A percentile compares a stretch with the other conserved stretches of the same genome.
Conservation (phyloP, 2,329 filamentous ascomycete genomes). For the Fusarium algeriense region DNA sequence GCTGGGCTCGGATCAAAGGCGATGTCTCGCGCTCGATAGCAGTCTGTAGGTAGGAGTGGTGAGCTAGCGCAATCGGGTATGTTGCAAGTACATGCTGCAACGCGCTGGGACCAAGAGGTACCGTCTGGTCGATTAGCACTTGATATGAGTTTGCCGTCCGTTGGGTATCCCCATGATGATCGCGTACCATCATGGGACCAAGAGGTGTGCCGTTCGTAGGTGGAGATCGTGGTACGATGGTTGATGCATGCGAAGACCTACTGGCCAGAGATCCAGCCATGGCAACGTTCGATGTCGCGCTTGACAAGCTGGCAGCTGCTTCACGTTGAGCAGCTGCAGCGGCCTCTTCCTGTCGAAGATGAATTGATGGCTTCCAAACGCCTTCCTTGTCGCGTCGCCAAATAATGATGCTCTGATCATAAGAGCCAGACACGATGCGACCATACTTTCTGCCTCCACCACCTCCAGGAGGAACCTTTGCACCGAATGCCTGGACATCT, state of each 20-base stretch:
- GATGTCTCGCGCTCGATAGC: conserved; percentile 66
- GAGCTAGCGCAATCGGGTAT: conserved; percentile 63
- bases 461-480: conserved; percentile 89
- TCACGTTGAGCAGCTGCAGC: conserved; percentile 62
- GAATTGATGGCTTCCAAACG: conserved; percentile 83
- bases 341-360: conserved; percentile 80
- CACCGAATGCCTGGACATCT: conserved; percentile 83
- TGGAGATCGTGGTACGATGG: conserved; percentile 16
- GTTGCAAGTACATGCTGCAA: conserved; percentile 60
- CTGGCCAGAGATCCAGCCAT: conserved; percentile 18
- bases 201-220: conserved; percentile 22
- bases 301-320: conserved; percentile 30
- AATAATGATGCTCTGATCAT: conserved; percentile 95
- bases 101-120: conserved; percentile 63
- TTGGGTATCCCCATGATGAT: conserved; percentile 43
- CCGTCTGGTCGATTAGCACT: conserved; percentile 65
- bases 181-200: conserved; percentile 38
- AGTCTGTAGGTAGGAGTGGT: conserved; percentile 62
- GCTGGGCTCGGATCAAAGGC: conserved; percentile 60
- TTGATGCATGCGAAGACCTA: conserved; percentile 17
- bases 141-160: conserved; percentile 59
- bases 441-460: conserved; percentile 90
- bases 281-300: conserved; percentile 28
- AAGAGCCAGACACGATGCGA: conserved; percentile 96
- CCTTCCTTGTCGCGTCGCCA: conserved; percentile 91